Base-by-base conservation (phyloP, 306 rosid species). In the Begonia loranthoides region DNA sequence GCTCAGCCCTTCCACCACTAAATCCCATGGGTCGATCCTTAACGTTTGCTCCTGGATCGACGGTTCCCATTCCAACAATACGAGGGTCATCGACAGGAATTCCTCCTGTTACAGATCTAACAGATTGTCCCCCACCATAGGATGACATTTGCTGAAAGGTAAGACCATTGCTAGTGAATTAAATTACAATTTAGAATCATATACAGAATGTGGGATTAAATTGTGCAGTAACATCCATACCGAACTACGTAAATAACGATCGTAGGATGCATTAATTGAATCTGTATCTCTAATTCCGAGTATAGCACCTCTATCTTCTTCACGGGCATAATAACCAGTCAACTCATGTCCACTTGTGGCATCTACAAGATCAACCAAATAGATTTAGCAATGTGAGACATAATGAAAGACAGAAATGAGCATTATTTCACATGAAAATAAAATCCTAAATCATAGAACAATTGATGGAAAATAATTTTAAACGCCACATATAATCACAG, bases 181-280 rank as follows among this genome's bases (percentile, higher is more conserved):
- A 73, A 28, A 28, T 28, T 28, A 28, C 36, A 28, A 28, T 28
- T 28, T 28, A 5, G 9, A 58, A 34, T 33, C 10, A 54, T 19
- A 62, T 50, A 28, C 36, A 28, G 36, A 28, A 28, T 28, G 2
- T 28, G 36, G 36, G 36, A 7, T 28, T 28, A 5, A 28, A 28
- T 28, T 28, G 8, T 28, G 36, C 36, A 60, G 51, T 51, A 24
- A 77, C 56, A n/a, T 55, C 50, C 45, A 48, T 85, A 89, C 97
- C 90, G 83, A 76, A 71, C 69, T 77, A 57, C 82, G 95, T 54
- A 85, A 81, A 61, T 89, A 89, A 61, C 83, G 93, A 56, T 89
- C 97, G 70, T 89, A 89, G 49, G 97, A 85, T n/a, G 93, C 97
- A 53, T 80, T 87, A 53, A 89, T 87, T 66, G 97, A 79, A 63